Percentiles rank a stretch among this genome's conserved stretches.
Conservation (phyloP, 352 stramenopile species). For the Phytophthora idaei region DNA sequence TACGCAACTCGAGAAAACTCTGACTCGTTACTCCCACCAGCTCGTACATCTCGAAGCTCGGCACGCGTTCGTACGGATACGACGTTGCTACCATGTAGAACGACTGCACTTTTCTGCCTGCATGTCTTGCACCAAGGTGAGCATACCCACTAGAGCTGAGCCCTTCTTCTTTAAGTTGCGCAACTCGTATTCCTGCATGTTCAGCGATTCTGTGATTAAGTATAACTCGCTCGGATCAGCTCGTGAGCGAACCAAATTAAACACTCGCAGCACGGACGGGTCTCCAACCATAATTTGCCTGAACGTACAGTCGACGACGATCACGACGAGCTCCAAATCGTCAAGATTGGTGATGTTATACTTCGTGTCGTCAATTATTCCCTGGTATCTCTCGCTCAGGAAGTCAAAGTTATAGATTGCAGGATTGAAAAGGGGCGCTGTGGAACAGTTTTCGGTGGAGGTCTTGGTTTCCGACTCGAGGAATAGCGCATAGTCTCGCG, state of each 20-base stretch:
- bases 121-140: constrained; percentile 38
- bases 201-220: constrained; percentile 34
- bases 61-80: constrained; percentile 38
- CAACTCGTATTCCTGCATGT: constrained; percentile 42
- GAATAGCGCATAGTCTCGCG: constrained; percentile 39
- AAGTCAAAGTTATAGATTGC: constrained; percentile 46
- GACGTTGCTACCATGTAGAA: constrained; percentile 35
- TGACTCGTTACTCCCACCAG: constrained; percentile 23
- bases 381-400: constrained; percentile 32
- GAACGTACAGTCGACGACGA: constrained; percentile 50
- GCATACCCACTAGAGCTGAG: constrained; percentile 29
- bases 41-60: constrained; percentile 40
- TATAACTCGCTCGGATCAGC: constrained; percentile 20
- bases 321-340: constrained; percentile 45
- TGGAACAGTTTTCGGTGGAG: constrained; percentile 31
- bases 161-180: constrained; percentile 24
- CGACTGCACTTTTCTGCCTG: constrained; percentile 24
- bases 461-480: constrained; percentile 34
- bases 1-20: constrained; percentile 30
- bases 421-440: constrained; percentile 12
- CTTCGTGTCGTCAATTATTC: constrained; percentile 26
- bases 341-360: constrained; percentile 45
- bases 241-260: constrained; percentile 38
- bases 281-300: constrained; percentile 24
- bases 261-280: constrained; percentile 26